Percentiles rank a stretch among this genome's conserved stretches.
Conservation (phyloP, 768 basidiomycete species). For the Boletellus emodensis region DNA sequence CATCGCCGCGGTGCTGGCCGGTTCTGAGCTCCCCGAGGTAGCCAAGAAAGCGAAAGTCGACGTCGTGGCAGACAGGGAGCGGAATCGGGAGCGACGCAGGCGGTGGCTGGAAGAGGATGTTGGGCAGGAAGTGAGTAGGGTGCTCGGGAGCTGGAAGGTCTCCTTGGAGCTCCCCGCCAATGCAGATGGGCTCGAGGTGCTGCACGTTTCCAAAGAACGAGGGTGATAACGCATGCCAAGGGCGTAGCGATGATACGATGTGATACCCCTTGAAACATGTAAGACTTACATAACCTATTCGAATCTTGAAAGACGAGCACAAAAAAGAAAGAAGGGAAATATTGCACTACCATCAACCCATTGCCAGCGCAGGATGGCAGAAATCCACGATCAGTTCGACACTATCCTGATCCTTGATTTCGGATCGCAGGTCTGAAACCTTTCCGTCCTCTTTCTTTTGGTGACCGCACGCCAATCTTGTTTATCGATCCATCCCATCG, state of each 20-base stretch:
- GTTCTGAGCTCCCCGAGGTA: conserved; percentile 3
- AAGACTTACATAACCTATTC: too few species aligned
- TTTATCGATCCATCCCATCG: neutral
- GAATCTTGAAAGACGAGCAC: too few species aligned
- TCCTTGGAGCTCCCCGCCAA: neutral
- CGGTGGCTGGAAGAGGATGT: neutral
- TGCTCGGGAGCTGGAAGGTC: conserved; percentile 5
- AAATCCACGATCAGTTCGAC: conserved; percentile 94
- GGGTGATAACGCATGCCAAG: neutral
- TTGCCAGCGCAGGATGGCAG: conserved; percentile 48
- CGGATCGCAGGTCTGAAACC: conserved; percentile 77
- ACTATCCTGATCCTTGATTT: conserved; percentile 96
- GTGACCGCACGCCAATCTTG: conserved; percentile 6
- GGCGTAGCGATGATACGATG: too few species aligned
- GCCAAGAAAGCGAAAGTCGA: conserved; percentile 4
- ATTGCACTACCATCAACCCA: too few species aligned
- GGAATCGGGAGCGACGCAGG: neutral
- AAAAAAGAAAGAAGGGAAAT: too few species aligned
- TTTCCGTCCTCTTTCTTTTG: conserved; percentile 3
- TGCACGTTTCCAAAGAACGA: conserved; percentile 3
- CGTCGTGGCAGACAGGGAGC: neutral
- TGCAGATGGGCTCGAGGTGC: conserved; percentile 1
- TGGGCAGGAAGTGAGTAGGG: conserved; percentile 6
- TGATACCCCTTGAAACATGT: too few species aligned
- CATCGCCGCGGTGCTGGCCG: conserved; percentile 9